Evolutionary conservation across 495 filamentous ascomycete genomes (phyloP).

Genomic region (Hypoxylon rickii): DNA sequence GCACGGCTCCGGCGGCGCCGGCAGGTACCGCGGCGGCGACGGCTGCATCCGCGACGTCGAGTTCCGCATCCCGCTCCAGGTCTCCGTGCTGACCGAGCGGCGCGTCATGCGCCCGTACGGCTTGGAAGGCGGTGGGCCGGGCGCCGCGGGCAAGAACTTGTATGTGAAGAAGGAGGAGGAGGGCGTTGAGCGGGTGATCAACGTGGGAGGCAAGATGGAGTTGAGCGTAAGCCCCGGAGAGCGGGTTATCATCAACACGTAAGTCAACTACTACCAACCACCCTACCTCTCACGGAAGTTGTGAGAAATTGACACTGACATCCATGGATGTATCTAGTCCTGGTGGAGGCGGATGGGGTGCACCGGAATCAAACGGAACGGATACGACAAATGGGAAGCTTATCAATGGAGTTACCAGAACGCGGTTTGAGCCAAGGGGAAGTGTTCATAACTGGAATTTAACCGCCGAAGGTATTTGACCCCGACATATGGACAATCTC

Average conservation of each 20-base stretch:
- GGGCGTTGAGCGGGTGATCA: conserved; percentile 1
- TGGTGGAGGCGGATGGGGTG: conserved; percentile 8
- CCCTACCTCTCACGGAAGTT: background rate
- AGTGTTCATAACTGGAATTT: conserved; percentile 9
- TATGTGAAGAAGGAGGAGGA: conserved; percentile 8
- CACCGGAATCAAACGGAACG: background rate
- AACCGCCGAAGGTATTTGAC: conserved; percentile 5
- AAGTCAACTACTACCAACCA: background rate
- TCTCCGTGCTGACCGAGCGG: conserved; percentile 74
- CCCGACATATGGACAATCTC: no score
- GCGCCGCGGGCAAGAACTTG: background rate
- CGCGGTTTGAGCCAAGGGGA: conserved; percentile 6
- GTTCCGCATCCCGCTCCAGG: conserved; percentile 76
- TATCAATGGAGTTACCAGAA: background rate
- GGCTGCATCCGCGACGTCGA: conserved; percentile 83
- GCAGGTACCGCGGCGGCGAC: conserved; percentile 70
- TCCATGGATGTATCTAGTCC: background rate
- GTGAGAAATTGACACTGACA: no score
- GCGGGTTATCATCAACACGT: conserved; percentile 6
- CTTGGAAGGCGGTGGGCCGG: conserved; percentile 61
- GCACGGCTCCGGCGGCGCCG: conserved; percentile 62
- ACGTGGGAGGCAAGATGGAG: conserved; percentile 13
- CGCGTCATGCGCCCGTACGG: conserved; percentile 77
- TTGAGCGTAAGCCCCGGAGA: conserved; percentile 1
- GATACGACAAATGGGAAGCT: background rate